These are phyloP conservation scores for Thalassiosira tumida DNA, from an alignment of 352 stramenopile genomes.

Conservation along the genomic window DNA sequence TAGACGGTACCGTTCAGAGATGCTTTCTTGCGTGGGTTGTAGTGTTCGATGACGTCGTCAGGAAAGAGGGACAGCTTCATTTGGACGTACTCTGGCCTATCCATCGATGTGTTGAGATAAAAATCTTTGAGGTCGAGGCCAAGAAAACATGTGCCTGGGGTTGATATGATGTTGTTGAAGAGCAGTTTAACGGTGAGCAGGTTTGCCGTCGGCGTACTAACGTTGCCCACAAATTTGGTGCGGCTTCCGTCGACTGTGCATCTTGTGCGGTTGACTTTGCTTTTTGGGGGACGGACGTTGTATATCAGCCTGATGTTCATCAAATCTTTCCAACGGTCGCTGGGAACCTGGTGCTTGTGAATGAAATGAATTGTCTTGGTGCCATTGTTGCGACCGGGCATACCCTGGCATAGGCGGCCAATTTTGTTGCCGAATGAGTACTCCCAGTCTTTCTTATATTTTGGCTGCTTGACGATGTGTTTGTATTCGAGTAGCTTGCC, in stretches of 20 bases:
- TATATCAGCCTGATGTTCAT: no score
- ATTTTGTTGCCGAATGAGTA: no score
- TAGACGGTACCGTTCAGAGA: conserved; percentile 37
- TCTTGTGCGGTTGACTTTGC: no score
- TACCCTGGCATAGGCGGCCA: no score
- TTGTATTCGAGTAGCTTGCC: no score
- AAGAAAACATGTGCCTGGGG: conserved; percentile 39
- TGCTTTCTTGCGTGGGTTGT: neutral
- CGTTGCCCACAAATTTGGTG: conserved; percentile 4
- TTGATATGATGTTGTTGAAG: conserved; percentile 64
- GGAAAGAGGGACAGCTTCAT: conserved; percentile 8
- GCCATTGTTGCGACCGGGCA: no score
- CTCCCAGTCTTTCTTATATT: no score
- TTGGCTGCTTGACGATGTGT: no score
- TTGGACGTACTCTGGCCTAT: conserved; percentile 64
- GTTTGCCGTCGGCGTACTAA: conserved; percentile 46
- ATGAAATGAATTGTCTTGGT: no score
- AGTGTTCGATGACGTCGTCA: neutral
- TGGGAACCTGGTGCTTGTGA: no score
- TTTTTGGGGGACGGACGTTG: no score
- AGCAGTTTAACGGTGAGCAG: conserved; percentile 50
- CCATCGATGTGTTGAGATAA: conserved; percentile 48
- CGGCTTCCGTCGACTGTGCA: neutral
- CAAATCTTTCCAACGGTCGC: no score
- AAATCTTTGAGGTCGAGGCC: conserved; percentile 65